These are phyloP conservation scores for Williopsis jadinii DNA, from an alignment of 1,139 yeast genomes.

Conservation along the genomic window DNA sequence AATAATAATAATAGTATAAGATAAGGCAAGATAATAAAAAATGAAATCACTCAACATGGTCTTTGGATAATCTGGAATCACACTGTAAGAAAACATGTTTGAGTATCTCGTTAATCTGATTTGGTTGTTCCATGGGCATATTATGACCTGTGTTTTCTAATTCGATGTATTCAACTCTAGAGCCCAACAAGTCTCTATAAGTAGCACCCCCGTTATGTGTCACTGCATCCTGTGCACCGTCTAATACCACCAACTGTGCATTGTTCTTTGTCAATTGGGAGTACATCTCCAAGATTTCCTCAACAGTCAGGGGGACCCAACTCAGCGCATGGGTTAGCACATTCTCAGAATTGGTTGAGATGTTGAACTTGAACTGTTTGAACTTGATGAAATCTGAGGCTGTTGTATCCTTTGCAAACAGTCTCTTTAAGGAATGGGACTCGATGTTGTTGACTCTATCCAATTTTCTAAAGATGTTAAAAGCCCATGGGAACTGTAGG, in stretches of 20 bases:
- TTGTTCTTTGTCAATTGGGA: constrained; percentile 2
- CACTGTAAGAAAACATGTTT: constrained; percentile 3
- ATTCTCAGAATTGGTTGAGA: constrained; percentile 21
- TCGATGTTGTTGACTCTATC: constrained; percentile 48
- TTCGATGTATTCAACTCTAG: constrained; percentile 7
- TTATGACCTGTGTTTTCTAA: constrained; percentile 20
- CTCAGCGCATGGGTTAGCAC: constrained; percentile 15
- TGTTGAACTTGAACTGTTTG: constrained; percentile 21
- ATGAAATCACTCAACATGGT: no score
- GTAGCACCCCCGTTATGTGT: constrained; percentile 18
- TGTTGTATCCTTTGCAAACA: constrained; percentile 9
- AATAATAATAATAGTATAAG: not conserved
- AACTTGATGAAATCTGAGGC: constrained; percentile 14
- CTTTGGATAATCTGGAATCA: not conserved
- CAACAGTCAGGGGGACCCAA: constrained; percentile 15
- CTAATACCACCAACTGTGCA: constrained; percentile 13
- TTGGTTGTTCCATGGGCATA: constrained; percentile 13
- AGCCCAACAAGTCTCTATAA: constrained; percentile 16
- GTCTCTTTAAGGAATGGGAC: constrained; percentile 37
- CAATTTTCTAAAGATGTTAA: constrained; percentile 42
- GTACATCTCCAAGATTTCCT: constrained; percentile 11
- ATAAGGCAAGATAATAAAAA: no score
- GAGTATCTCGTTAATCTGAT: constrained; percentile 10
- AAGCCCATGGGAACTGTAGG: constrained; percentile 34
- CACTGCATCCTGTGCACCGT: constrained; percentile 17